Conservation (phyloP, 306 rosid species). For the Purshia tridentata region DNA sequence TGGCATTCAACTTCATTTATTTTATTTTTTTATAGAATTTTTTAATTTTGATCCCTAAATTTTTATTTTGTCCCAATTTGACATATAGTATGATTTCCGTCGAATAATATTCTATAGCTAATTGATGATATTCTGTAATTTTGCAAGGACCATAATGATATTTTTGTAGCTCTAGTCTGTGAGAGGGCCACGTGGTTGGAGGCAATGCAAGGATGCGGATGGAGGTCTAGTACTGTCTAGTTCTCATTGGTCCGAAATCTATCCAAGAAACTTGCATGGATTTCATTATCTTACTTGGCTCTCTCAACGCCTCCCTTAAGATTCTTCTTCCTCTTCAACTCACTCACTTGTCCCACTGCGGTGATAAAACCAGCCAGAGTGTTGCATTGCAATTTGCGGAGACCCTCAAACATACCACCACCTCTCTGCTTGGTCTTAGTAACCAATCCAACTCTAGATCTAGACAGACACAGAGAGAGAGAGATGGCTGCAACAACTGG, state of each 20-base stretch:
- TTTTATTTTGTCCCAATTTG: no score
- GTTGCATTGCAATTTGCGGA: not conserved
- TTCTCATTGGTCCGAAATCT: conserved; percentile 87
- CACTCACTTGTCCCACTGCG: not conserved
- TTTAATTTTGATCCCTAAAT: no score
- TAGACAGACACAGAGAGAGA: not conserved
- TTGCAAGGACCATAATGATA: conserved; percentile 4
- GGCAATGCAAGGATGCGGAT: conserved; percentile 42
- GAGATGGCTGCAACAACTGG: conserved; percentile 93
- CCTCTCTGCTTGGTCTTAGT: not conserved
- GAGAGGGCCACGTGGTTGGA: conserved; percentile 61
- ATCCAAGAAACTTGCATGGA: conserved; percentile 64
- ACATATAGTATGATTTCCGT: no score
- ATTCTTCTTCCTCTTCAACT: conserved; percentile 27
- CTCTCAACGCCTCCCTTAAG: conserved; percentile 38
- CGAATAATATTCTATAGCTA: no score
- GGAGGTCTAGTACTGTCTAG: conserved; percentile 25
- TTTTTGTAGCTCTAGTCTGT: not conserved
- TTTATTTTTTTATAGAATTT: no score
- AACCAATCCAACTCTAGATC: not conserved
- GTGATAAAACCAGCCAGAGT: conserved; percentile 26
- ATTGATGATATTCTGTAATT: not conserved
- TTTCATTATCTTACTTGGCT: conserved; percentile 74
- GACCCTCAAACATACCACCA: not conserved
- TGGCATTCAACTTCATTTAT: no score